phyloP scores from a whole-genome alignment of 257 asterid genomes.

The Lithospermum erythrorhizon region DNA sequence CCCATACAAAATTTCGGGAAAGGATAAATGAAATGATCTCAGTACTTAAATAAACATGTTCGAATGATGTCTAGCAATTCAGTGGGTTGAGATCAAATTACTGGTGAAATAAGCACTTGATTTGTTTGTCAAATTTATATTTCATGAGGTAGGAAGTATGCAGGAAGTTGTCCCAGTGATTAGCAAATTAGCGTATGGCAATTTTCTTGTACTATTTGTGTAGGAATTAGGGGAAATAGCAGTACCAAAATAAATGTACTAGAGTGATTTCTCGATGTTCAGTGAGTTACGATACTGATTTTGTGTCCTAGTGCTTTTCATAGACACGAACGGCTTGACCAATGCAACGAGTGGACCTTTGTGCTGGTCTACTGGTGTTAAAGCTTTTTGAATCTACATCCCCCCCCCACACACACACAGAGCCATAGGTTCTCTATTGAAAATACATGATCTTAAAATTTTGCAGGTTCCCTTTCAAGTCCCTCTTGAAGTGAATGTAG shows the following conservation, averaged over 20 bases:
- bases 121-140: no score
- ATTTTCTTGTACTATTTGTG: not conserved
- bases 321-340: no score
- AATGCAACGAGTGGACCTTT: no score
- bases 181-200: not conserved
- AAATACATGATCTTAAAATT: conserved; percentile 9
- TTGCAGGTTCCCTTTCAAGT: conserved; percentile 97
- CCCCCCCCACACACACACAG: no score
- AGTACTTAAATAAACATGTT: not conserved
- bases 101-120: not conserved
- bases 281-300: not conserved
- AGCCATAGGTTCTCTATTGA: not conserved
- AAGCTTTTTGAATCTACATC: not conserved
- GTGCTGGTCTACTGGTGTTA: not conserved
- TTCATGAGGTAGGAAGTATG: not conserved
- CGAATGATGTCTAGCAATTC: not conserved
- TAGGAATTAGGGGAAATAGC: not conserved
- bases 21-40: not conserved
- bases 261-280: not conserved
- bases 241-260: not conserved
- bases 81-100: not conserved
- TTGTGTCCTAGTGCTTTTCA: no score
- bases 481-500: conserved; percentile 93
- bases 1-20: not conserved
- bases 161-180: not conserved